These are phyloP conservation scores for Thermochaetoides thermophila DNA, from an alignment of 495 filamentous ascomycete species.

Conservation along the genomic window DNA sequence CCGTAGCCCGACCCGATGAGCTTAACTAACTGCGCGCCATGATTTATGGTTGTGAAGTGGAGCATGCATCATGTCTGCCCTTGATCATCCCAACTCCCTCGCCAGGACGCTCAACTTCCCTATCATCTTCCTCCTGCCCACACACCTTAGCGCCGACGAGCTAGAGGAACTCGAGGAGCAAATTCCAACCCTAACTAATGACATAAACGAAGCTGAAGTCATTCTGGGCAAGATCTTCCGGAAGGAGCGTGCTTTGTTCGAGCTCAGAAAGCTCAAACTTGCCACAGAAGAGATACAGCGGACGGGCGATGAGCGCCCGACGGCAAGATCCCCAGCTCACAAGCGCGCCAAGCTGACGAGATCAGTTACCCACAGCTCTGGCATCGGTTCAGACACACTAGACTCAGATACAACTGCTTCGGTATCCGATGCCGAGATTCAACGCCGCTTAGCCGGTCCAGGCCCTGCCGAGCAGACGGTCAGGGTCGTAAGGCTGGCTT, in stretches of 20 bases:
- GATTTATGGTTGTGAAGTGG: no score
- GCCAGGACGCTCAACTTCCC: constrained; percentile 42
- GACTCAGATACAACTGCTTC: no score
- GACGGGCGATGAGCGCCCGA: no score
- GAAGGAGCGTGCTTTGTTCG: constrained; percentile 56
- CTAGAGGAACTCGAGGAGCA: constrained; percentile 48
- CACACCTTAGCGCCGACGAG: constrained; percentile 47
- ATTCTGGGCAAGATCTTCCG: constrained; percentile 57
- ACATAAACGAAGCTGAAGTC: constrained; percentile 55
- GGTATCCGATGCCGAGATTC: constrained; percentile 19
- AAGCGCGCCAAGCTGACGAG: constrained; percentile 24
- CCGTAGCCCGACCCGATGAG: no score
- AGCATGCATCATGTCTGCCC: no score
- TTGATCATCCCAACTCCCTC: no score
- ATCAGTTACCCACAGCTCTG: constrained; percentile 8
- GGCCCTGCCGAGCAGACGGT: constrained; percentile 20
- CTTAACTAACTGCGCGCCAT: no score
- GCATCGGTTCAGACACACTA: constrained; percentile 24
- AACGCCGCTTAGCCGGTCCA: background rate
- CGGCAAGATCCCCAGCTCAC: no score
- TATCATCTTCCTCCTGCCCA: constrained; percentile 56
- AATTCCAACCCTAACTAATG: constrained; percentile 52
- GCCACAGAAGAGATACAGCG: constrained; percentile 41
- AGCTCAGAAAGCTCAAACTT: constrained; percentile 50
- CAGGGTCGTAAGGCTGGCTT: constrained; percentile 58